These are phyloP conservation scores for Dispira parvispora DNA, from an alignment of 192 early-diverging fungal genomes.

Conservation along the genomic window DNA sequence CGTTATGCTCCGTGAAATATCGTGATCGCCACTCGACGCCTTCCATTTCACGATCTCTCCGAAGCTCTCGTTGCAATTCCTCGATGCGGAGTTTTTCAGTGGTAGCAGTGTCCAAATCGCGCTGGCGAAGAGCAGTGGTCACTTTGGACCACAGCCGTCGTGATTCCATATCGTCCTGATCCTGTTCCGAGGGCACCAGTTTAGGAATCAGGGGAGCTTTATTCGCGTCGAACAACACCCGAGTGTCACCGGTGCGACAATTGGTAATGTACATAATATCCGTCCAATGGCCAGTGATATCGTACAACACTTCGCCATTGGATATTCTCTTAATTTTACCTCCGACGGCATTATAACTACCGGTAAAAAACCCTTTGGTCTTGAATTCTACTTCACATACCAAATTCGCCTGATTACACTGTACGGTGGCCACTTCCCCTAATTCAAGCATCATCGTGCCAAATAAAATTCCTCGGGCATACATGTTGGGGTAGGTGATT, in stretches of 20 bases:
- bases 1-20: slow-evolving; percentile 33
- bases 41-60: slow-evolving; percentile 31
- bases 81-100: slow-evolving; percentile 53
- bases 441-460: slow-evolving; percentile 89
- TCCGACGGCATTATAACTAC: slow-evolving; percentile 56
- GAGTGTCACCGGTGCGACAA: slow-evolving; percentile 10
- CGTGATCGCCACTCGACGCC: slow-evolving; percentile 37
- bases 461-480: slow-evolving; percentile 81
- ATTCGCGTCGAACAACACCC: slow-evolving; percentile 51
- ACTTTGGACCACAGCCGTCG: slow-evolving; percentile 60
- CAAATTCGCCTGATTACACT: slow-evolving; percentile 56
- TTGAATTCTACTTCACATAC: slow-evolving; percentile 77
- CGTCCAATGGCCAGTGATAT: slow-evolving; percentile 84
- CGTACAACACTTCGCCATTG: slow-evolving; percentile 56
- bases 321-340: slow-evolving; percentile 69
- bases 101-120: slow-evolving; percentile 51
- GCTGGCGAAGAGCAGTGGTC: slow-evolving; percentile 44
- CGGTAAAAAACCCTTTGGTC: slow-evolving; percentile 55
- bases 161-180: slow-evolving; percentile 73
- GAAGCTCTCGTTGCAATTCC: slow-evolving; percentile 45
- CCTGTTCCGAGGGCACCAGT: slow-evolving; percentile 40
- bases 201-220: slow-evolving; percentile 49
- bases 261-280: slow-evolving; percentile 33
- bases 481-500: slow-evolving; percentile 81
- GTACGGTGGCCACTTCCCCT: slow-evolving; percentile 62